Evolutionary conservation across 306 rosid species (phyloP), one percentile per base, ranked within the genome.

Genomic region (Medicago ruthenica): DNA sequence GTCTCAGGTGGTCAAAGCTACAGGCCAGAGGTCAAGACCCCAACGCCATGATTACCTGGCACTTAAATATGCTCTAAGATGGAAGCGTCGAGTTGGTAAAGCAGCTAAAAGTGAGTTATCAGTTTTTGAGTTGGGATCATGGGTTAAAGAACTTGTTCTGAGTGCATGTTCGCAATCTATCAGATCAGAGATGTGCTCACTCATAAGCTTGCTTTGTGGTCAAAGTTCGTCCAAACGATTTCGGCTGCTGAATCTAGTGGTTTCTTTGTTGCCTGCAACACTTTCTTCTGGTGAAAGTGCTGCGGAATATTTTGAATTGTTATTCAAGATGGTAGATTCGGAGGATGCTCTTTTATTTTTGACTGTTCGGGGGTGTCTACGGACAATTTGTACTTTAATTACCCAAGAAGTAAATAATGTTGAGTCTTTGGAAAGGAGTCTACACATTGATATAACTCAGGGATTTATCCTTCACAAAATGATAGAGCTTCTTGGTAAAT

Each of bases 101-200:
- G 79, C 82, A 67, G 85, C 88, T 67, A 90, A 88, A 85, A 79
- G 92, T 77, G 97, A 88, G 78, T 85, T 96, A 36, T 82, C 99
- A 0, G 83, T 87, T 74, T 96, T 96, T 85, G 99, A 96, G 84
- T 83, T 96, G 80, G 99, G 98, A 75, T 89, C 99, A 24, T 96
- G 99, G 99, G 99, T 96, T 76, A 92, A 94, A 74, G 99, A 96
- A 87, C 99, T 96, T 80, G 97, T 92, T 83, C 84, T 96, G 68
- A 92, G 99, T 84, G 97, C 99, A 73, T 96, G 99, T 83, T 96
- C 99, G n/a, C 99, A 96, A 82, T 96, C 99, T 15, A 88, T 96
- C 74, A 92, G 99, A 86, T 89, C 98, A 4, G 98, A 96, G 77
- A 92, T 96, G 98, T 92, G 97, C 86, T 89, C 90, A 89, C 80